Base-by-base conservation (phyloP, 768 basidiomycete species). In the Mycena metata region DNA sequence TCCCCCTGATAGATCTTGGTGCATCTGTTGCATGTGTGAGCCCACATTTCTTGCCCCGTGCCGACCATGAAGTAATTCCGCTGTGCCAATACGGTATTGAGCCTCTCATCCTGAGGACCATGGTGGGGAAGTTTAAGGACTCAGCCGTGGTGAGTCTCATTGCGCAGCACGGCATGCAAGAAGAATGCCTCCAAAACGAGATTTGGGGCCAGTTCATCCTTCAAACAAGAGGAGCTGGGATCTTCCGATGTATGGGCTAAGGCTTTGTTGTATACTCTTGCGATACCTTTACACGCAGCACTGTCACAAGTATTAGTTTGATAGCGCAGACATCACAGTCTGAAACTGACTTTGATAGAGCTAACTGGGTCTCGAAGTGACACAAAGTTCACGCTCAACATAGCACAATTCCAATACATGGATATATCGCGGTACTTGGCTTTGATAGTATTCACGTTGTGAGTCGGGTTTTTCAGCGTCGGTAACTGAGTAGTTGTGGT, bases 1-100 rank as follows among this genome's bases (percentile, higher is more conserved):
- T 46, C 56, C 5, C 52, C 55, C 16, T 51, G 42, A 19, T 64
- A 63, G 3, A 64, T 41, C 21, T 61, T 55, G 21, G 43, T 56
- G 24, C 67, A 68, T 1, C n/a, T n/a, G 17, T 39, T 13, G 39
- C 67, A 68, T 5, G 54, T 45, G 35, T 68, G 67, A 0, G 61
- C 60, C 67, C 67, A 68, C 67, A 63, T 62, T 1, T 8, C 21
- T 19, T 68, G 67, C 1, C 67, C 61, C 8, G 54, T 64, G n/a
- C n/a, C n/a, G n/a, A n/a, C n/a, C n/a, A n/a, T n/a, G n/a, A n/a
- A n/a, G n/a, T n/a, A n/a, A n/a, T n/a, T n/a, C n/a, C n/a, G n/a
- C n/a, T n/a, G n/a, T n/a, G n/a, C n/a, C 21, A 68, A 1, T 2
- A 42, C 59, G 9, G 49, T 13, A 23, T 60, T n/a, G 16, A 36